Percentiles rank a stretch among this genome's conserved stretches.
Conservation (phyloP, 192 early-diverging fungal genomes). For the Lunasporangiospora selenospora region DNA sequence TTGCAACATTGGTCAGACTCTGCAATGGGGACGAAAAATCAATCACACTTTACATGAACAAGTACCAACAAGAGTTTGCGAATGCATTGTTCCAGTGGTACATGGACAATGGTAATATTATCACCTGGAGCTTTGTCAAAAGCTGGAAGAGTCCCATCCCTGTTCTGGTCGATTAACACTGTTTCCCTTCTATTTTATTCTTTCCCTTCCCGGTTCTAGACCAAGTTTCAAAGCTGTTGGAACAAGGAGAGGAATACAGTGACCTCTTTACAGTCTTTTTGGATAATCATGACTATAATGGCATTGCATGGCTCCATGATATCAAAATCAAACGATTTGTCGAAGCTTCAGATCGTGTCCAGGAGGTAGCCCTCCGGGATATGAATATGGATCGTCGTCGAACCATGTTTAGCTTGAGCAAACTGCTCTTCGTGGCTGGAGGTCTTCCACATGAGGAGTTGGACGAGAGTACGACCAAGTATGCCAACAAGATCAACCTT, state of each 20-base stretch:
- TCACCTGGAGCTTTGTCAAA: no score
- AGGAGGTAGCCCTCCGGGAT: constrained; percentile 19
- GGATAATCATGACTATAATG: constrained; percentile 22
- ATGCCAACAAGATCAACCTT: constrained; percentile 17
- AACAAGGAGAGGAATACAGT: constrained; percentile 26
- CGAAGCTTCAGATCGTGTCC: constrained; percentile 15
- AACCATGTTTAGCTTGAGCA: constrained; percentile 32
- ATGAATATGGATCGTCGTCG: constrained; percentile 29
- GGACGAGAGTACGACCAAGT: constrained; percentile 16
- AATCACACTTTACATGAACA: constrained; percentile 15
- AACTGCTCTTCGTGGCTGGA: constrained; percentile 28
- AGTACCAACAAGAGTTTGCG: constrained; percentile 44
- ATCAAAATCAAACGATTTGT: constrained; percentile 36
- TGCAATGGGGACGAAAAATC: constrained; percentile 1
- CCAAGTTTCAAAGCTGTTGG: constrained; percentile 9
- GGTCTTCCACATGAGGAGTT: not conserved
- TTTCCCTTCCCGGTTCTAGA: not conserved
- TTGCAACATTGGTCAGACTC: constrained; percentile 32
- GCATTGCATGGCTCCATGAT: constrained; percentile 43
- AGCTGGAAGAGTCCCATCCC: no score
- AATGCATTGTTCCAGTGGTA: constrained; percentile 43
- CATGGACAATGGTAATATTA: constrained; percentile 30
- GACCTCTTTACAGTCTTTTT: constrained; percentile 25
- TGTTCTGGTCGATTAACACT: not conserved
- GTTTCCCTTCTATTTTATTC: no score